Evolutionary conservation across 192 early-diverging fungal genomes (phyloP).

Genomic region (Chytriomyces sp.): DNA sequence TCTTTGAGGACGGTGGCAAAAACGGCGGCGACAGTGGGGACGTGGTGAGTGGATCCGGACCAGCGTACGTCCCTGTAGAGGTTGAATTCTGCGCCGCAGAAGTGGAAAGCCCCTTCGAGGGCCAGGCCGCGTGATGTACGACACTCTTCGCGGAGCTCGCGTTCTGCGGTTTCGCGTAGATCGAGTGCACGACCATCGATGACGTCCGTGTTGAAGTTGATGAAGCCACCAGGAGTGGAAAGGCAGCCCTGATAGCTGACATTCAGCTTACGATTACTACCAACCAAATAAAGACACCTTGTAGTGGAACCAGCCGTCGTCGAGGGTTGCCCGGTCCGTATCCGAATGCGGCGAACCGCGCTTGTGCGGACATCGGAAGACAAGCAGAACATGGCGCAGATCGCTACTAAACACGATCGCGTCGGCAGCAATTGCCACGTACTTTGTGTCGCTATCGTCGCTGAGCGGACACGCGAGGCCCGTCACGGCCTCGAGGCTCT

Average conservation of each 20-base stretch:
- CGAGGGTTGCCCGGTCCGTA: too few species aligned
- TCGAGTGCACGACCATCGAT: background rate
- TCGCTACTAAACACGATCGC: slow-evolving; percentile 6
- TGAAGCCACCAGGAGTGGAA: slow-evolving; percentile 24
- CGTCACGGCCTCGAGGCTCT: background rate
- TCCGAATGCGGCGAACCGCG: too few species aligned
- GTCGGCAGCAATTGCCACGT: slow-evolving; percentile 15
- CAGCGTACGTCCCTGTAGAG: slow-evolving; percentile 23
- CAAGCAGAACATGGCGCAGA: slow-evolving; percentile 10
- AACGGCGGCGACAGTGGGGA: slow-evolving; percentile 12
- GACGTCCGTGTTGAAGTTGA: background rate
- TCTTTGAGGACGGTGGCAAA: background rate
- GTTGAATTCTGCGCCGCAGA: slow-evolving; percentile 18
- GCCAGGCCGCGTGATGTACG: too few species aligned
- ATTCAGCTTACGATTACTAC: too few species aligned
- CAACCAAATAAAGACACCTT: too few species aligned
- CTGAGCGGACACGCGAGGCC: background rate
- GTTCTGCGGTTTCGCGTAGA: background rate
- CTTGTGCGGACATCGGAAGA: slow-evolving; percentile 26
- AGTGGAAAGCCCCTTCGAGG: too few species aligned
- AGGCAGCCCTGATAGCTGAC: too few species aligned
- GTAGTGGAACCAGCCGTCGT: slow-evolving; percentile 8
- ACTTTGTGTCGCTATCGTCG: background rate
- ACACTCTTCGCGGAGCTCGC: slow-evolving; percentile 27
- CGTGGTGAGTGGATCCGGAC: slow-evolving; percentile 1